Evolutionary conservation across 2,329 filamentous ascomycete genomes (phyloP), one percentile per base, ranked within the genome.

Genomic region (Epichloe amarillans): DNA sequence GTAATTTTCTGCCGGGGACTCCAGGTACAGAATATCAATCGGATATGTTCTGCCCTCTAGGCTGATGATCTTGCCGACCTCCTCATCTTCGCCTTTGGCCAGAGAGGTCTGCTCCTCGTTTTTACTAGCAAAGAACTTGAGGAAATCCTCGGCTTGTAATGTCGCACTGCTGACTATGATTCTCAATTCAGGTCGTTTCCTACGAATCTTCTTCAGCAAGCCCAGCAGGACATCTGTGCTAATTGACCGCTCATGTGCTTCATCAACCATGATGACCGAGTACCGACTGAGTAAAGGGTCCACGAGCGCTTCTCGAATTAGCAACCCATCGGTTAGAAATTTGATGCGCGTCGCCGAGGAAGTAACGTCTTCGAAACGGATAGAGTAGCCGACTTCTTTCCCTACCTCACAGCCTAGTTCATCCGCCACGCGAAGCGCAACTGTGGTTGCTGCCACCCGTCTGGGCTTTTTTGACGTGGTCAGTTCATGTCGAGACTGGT

Each of bases 251-350:
- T 97, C 91, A 63, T 98, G 93, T 6, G 91, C 93, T 68, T 97
- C 91, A 63, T 98, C 93, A 7, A 98, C 86, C 88, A 98, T 96
- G 59, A 98, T 88, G 43, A 95, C 85, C 0, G 89, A 94, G 64
- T 98, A 98, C 11, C 88, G 79, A 19, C 87, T 93, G 37, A 98
- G 70, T 3, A 97, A 70, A 12, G 93, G 93, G 66, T 98, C 93
- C 3, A 96, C 87, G 4, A 98, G 76, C 30, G 91, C 93, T 68
- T 98, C 93, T 60, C 91, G 76, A 49, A 98, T 80, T 35, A 98
- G 76, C 46, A 98, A 74, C 0, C 91, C 91, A 69, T 98, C 93
- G 0, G 91, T 98, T 55, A 97, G 71, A 62, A 97, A 97, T 64
- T 98, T 96, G 70, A 98, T 91, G 49, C 80, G 80, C 1, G 93